Percentiles rank a stretch among this genome's conserved stretches.
These are phyloP conservation scores for Penicillium turbatum DNA, from an alignment of 495 filamentous ascomycete genomes.

Conservation along the genomic window DNA sequence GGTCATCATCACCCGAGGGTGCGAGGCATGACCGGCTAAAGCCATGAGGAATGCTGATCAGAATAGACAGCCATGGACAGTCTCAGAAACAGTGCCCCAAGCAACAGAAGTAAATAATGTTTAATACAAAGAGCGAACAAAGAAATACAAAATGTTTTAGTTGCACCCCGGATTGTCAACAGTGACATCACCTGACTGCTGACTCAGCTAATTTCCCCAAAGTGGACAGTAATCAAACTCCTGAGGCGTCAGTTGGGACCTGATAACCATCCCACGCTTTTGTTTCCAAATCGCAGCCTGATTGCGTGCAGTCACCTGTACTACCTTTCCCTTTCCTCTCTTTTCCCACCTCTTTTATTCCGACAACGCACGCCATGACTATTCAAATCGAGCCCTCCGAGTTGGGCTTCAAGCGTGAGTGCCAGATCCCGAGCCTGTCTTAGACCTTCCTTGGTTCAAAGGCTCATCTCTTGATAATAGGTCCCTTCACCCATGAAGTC, in stretches of 20 bases:
- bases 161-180: background rate
- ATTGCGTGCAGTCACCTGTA: constrained; percentile 7
- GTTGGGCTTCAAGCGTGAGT: constrained; percentile 87
- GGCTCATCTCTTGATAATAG: constrained; percentile 45
- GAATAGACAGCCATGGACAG: too few species aligned
- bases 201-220: constrained; percentile 21
- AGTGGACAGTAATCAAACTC: constrained; percentile 27
- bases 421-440: constrained; percentile 6
- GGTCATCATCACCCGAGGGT: background rate
- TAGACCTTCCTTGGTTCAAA: background rate
- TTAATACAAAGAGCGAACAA: background rate
- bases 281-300: constrained; percentile 14
- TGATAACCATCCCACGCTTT: constrained; percentile 16
- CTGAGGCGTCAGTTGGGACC: constrained; percentile 20
- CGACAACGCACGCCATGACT: constrained; percentile 62
- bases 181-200: constrained; percentile 29
- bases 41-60: background rate
- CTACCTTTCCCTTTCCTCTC: background rate
- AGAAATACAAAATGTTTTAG: background rate
- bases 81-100: background rate
- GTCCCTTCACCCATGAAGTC: constrained; percentile 89
- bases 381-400: constrained; percentile 88
- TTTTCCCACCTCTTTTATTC: background rate
- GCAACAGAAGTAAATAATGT: background rate
- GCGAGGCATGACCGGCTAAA: background rate